Evolutionary conservation across 306 rosid species (phyloP), one percentile per base, ranked within the genome.

Genomic region (Clitoria ternatea): DNA sequence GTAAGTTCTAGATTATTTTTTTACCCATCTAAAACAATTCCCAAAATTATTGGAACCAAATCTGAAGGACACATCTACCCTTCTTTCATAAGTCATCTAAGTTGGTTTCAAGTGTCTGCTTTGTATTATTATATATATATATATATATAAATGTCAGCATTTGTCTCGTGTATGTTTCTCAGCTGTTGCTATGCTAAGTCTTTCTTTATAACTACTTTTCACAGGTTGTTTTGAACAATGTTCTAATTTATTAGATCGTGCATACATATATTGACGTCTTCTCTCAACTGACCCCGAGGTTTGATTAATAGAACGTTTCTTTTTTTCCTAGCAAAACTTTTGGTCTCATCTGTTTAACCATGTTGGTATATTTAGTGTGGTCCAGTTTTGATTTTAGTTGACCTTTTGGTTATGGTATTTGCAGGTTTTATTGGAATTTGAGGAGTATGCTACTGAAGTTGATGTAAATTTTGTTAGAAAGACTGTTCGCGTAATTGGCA

Each of bases 221-320:
- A 45, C 87, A 95, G 99, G 97, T 87, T 80, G 99, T 95, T 78
- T 82, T 95, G 89, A 95, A 91, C 85, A 95, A 91, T 77, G 99
- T 85, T 97, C 99, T 70, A 97, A 95, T 85, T 84, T 95, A 60
- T 86, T 96, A 56, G 99, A 95, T 78, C 97, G 99, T 24, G 99
- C 99, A 49, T 95, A 95, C 81, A 95, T 95, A 62, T 95, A 95
- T 89, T 95, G 99, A 97, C 97, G 99, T 36, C 99, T 95, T 81
- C 80, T 95, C 73, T 91, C 99, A 73, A 91, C 92, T 68, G 99
- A 95, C 73, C 99, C 99, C 12, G 99, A 95, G 99, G 99, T 95
- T 77, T 85, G 81, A 50, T 70, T 82, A n/a, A n/a, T n/a, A n/a
- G n/a, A n/a, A n/a, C n/a, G n/a, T n/a, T n/a, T n/a, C n/a, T n/a